phyloP scores from a whole-genome alignment of 2,329 filamentous ascomycete genomes.

The Ceratocystis cacaofunesta region DNA sequence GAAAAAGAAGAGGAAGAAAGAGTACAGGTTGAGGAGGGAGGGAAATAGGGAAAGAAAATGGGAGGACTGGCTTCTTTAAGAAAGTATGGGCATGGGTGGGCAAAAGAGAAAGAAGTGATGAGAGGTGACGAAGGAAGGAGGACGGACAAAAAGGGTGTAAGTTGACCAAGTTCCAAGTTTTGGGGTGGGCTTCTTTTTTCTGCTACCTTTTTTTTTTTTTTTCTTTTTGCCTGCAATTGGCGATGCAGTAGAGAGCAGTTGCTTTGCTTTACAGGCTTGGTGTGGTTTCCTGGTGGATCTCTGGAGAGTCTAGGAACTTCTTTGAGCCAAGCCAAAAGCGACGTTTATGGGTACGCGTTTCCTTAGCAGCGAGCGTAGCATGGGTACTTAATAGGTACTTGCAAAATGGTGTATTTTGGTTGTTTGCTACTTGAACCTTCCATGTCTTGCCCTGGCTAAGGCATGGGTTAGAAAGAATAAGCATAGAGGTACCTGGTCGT shows the following conservation, averaged over 20 bases:
- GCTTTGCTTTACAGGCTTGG: background rate
- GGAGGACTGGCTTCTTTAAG: constrained; percentile 18
- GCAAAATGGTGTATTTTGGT: background rate
- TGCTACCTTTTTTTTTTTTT: background rate
- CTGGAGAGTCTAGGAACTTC: background rate
- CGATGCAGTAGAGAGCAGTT: background rate
- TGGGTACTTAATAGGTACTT: background rate
- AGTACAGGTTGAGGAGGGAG: constrained; percentile 21
- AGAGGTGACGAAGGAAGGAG: constrained; percentile 14
- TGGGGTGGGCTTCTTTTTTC: constrained; percentile 1
- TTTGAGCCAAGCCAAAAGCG: background rate
- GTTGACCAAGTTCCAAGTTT: background rate
- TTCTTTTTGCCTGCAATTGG: background rate
- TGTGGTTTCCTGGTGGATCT: constrained; percentile 2
- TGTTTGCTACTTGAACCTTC: background rate
- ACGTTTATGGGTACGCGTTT: background rate
- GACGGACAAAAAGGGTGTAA: constrained; percentile 8
- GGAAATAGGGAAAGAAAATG: constrained; percentile 21
- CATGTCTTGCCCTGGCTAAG: background rate
- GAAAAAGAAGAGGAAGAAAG: constrained; percentile 22
- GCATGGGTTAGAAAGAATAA: background rate
- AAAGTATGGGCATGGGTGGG: constrained; percentile 17
- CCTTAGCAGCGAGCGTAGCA: background rate
- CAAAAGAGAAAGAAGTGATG: constrained; percentile 13
- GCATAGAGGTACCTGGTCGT: background rate